A percentile compares a stretch with the other conserved stretches of the same genome.
Conservation (phyloP, 139 green algal genomes). For the Coelastrella sp. region DNA sequence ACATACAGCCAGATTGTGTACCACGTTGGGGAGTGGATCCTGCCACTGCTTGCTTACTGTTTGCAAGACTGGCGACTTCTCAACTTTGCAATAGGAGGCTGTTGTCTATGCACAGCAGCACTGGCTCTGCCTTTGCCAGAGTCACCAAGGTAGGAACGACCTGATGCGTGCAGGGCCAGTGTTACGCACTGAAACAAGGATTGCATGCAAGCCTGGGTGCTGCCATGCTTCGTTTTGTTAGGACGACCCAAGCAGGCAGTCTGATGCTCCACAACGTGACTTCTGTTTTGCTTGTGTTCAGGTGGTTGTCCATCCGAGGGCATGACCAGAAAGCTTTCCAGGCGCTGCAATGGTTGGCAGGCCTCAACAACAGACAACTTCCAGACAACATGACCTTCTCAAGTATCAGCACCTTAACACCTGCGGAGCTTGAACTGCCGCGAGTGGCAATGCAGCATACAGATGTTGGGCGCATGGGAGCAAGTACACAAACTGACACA, state of each 20-base stretch:
- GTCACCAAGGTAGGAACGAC: slow-evolving; percentile 33
- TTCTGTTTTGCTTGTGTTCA: not conserved
- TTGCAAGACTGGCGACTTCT: slow-evolving; percentile 45
- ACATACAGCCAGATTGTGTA: slow-evolving; percentile 17
- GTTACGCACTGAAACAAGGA: not conserved
- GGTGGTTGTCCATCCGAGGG: slow-evolving; percentile 33
- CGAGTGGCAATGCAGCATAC: not conserved
- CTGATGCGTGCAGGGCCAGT: too few species aligned
- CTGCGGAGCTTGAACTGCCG: not conserved
- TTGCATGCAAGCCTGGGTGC: not conserved
- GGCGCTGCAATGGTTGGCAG: slow-evolving; percentile 9
- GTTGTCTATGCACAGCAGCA: not conserved
- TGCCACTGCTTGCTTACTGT: slow-evolving; percentile 7
- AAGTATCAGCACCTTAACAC: not conserved
- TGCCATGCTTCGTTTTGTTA: too few species aligned
- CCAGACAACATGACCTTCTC: not conserved
- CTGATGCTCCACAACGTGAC: not conserved
- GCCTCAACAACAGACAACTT: slow-evolving; percentile 8
- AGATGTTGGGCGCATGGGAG: not conserved
- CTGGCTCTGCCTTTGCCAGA: not conserved
- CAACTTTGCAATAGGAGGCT: slow-evolving; percentile 4
- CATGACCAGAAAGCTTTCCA: not conserved
- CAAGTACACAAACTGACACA: too few species aligned
- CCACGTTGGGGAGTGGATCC: slow-evolving; percentile 23
- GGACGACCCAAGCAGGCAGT: not conserved